Conservation (phyloP, 768 basidiomycete species). For the Tricholoma sp. region DNA sequence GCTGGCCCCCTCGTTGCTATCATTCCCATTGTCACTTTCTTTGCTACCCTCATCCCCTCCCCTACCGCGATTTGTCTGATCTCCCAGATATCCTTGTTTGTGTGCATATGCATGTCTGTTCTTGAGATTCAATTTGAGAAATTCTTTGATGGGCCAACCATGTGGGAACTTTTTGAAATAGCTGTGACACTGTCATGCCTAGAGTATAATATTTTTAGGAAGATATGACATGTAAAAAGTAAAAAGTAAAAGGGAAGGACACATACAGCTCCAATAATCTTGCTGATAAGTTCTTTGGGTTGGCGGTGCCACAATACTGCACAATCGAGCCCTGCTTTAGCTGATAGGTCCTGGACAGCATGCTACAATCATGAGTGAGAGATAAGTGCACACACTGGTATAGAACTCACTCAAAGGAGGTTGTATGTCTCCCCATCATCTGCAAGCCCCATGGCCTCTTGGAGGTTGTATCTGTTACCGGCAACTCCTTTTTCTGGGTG, state of each 20-base stretch:
- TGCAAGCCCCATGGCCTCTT: neutral
- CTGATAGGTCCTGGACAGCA: neutral
- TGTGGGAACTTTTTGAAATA: constrained; percentile 1
- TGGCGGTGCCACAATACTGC: neutral
- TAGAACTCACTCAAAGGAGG: neutral
- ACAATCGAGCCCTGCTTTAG: neutral
- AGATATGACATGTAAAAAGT: neutral
- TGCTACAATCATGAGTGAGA: neutral
- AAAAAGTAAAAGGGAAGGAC: neutral
- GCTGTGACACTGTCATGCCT: constrained; percentile 2
- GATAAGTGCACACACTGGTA: neutral
- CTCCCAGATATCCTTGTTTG: neutral
- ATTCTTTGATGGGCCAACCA: constrained; percentile 5
- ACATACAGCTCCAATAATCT: neutral
- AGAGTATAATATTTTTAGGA: neutral
- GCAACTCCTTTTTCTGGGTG: neutral
- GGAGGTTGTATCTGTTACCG: neutral
- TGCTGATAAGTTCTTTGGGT: neutral
- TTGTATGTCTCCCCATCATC: neutral
- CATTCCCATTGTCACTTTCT: neutral
- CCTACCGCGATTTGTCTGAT: neutral
- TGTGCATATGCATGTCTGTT: constrained; percentile 2
- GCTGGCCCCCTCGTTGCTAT: neutral
- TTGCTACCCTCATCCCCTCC: neutral
- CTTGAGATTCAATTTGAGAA: constrained; percentile 3